These are phyloP conservation scores for Urostyla sp. DNA, from an alignment of 73 alveolate genomes.

Conservation along the genomic window DNA sequence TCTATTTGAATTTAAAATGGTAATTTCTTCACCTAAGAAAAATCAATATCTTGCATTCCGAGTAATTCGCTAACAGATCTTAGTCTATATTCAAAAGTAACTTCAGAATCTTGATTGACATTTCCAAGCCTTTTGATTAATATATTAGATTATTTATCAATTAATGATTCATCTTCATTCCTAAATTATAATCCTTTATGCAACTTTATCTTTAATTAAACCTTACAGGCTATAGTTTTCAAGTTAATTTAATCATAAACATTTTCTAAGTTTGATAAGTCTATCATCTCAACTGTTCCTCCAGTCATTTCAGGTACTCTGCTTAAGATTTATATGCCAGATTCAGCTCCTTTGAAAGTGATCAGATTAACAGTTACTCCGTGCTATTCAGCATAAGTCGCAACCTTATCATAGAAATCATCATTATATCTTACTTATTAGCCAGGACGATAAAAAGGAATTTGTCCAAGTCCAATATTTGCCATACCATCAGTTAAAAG, in stretches of 20 bases:
- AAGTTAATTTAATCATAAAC: conserved; percentile 73
- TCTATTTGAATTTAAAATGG: conserved; percentile 79
- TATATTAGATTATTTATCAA: conserved; percentile 43
- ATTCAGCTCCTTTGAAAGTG: conserved; percentile 66
- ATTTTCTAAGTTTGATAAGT: conserved; percentile 75
- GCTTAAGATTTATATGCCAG: conserved; percentile 57
- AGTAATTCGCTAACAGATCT: conserved; percentile 65
- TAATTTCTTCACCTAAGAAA: conserved; percentile 63
- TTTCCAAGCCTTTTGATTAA: conserved; percentile 79
- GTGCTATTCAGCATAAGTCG: conserved; percentile 49
- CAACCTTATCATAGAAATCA: conserved; percentile 67
- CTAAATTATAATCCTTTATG: conserved; percentile 84
- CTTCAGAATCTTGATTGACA: conserved; percentile 75
- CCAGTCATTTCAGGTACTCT: conserved; percentile 66
- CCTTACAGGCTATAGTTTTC: conserved; percentile 79
- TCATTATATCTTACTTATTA: neutral
- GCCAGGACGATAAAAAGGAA: neutral
- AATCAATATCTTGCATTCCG: conserved; percentile 59
- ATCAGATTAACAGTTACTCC: conserved; percentile 68
- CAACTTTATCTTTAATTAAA: conserved; percentile 74
- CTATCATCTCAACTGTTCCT: conserved; percentile 76
- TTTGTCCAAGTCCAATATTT: conserved; percentile 75
- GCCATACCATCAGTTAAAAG: conserved; percentile 82
- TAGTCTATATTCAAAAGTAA: conserved; percentile 85
- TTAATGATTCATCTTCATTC: conserved; percentile 66